phyloP scores from a whole-genome alignment of 2,329 filamentous ascomycete species.

The Laburnicola sp. region DNA sequence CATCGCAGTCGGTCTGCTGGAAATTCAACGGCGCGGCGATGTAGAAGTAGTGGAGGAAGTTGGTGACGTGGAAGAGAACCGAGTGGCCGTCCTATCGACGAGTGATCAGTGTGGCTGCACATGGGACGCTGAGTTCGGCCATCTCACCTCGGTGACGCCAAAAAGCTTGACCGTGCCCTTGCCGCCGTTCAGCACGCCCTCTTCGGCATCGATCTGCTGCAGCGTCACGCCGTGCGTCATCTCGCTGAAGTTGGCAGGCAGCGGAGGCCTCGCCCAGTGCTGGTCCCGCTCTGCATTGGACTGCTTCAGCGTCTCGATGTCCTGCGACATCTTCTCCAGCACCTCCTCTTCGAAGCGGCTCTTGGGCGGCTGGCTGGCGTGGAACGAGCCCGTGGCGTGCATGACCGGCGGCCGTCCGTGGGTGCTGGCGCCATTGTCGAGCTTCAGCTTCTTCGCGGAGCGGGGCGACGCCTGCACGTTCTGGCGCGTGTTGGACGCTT shows the following conservation, averaged over 20 bases:
- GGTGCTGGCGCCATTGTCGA: conserved; percentile 64
- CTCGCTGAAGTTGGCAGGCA: conserved; percentile 63
- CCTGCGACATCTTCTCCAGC: conserved; percentile 92
- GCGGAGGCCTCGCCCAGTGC: conserved; percentile 73
- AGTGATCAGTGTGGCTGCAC: conserved; percentile 15
- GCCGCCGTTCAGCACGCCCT: conserved; percentile 78
- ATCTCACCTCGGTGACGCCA: conserved; percentile 76
- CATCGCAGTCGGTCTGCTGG: conserved; percentile 72
- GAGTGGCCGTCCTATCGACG: conserved; percentile 72
- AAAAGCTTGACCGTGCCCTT: conserved; percentile 85
- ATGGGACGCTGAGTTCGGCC: neutral
- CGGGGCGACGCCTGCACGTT: conserved; percentile 52
- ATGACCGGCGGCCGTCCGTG: conserved; percentile 67
- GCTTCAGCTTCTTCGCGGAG: conserved; percentile 78
- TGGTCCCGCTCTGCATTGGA: conserved; percentile 92
- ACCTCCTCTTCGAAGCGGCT: conserved; percentile 93
- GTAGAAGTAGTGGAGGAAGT: conserved; percentile 96
- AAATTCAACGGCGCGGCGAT: conserved; percentile 86
- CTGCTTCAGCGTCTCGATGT: conserved; percentile 81
- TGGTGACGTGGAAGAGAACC: conserved; percentile 89
- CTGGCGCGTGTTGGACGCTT: conserved; percentile 49
- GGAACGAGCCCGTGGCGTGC: conserved; percentile 60
- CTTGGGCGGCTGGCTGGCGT: conserved; percentile 76
- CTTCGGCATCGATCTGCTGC: conserved; percentile 93
- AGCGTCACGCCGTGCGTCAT: conserved; percentile 75